These are phyloP conservation scores for Calonectria crousiana DNA, from an alignment of 2,329 filamentous ascomycete genomes.

Conservation along the genomic window DNA sequence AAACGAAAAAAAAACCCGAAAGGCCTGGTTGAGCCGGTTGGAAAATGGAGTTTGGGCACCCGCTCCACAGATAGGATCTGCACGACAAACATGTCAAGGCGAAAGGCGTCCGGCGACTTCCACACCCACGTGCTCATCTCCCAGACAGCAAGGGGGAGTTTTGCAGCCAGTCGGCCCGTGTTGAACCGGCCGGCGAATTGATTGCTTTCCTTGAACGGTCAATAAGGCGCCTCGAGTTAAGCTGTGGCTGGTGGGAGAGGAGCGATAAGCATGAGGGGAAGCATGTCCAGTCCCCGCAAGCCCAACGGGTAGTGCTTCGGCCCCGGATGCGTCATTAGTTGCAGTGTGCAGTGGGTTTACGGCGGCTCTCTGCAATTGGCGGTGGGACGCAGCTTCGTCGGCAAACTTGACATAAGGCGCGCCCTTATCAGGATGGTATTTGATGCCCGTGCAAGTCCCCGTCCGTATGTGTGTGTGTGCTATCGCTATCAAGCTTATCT, in stretches of 20 bases:
- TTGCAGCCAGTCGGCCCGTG: background rate
- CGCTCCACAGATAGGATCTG: background rate
- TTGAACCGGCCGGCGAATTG: background rate
- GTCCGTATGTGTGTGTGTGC: background rate
- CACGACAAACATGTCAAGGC: background rate
- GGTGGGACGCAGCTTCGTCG: background rate
- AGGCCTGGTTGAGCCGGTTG: background rate
- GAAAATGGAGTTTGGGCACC: background rate
- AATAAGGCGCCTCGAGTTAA: background rate
- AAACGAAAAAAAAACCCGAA: background rate
- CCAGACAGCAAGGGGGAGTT: background rate
- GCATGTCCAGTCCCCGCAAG: conserved; percentile 13
- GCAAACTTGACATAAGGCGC: background rate
- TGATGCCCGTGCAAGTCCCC: background rate
- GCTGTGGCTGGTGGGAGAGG: background rate
- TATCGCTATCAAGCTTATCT: conserved; percentile 11
- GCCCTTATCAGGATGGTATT: background rate
- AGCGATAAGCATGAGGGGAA: conserved; percentile 19
- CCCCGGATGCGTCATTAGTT: background rate
- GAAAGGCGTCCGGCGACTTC: background rate
- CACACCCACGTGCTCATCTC: background rate
- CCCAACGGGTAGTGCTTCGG: conserved; percentile 1
- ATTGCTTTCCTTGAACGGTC: background rate
- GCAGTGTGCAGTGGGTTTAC: background rate
- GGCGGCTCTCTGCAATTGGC: background rate